A percentile compares a stretch with the other conserved stretches of the same genome.
Conservation (phyloP, 345 rosid genomes). For the Aquilaria malaccensis region DNA sequence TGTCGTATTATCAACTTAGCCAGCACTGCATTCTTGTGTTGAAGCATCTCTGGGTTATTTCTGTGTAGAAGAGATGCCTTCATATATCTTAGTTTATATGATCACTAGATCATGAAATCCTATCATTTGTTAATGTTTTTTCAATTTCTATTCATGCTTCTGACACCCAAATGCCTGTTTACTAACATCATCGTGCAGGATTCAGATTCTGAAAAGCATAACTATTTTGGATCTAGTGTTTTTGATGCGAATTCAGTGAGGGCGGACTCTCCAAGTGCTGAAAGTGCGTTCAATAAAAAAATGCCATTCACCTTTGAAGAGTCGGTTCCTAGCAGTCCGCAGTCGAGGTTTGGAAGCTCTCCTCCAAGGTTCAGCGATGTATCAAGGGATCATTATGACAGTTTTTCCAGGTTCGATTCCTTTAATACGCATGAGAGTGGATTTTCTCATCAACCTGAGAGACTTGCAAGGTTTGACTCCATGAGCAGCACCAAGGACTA, state of each 20-base stretch:
- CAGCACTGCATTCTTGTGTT: too few relatives aligned
- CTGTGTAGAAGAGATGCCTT: too few relatives aligned
- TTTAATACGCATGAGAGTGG: conserved; percentile 62
- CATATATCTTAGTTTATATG: too few relatives aligned
- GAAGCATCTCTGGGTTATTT: too few relatives aligned
- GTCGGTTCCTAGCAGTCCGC: conserved; percentile 83
- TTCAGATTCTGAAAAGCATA: conserved; percentile 28
- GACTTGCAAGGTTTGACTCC: conserved; percentile 65
- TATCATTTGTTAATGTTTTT: too few relatives aligned
- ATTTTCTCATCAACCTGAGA: conserved; percentile 53
- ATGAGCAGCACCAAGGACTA: conserved; percentile 43
- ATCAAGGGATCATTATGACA: conserved; percentile 57
- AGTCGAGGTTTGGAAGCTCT: conserved; percentile 75
- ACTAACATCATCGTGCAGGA: conserved; percentile 32
- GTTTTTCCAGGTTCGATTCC: conserved; percentile 89
- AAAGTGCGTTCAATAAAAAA: conserved; percentile 41
- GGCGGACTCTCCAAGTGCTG: conserved; percentile 54
- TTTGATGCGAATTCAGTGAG: conserved; percentile 47
- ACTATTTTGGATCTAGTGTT: conserved; percentile 58
- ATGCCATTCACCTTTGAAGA: conserved; percentile 70
- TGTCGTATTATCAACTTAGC: too few relatives aligned
- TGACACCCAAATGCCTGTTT: too few relatives aligned
- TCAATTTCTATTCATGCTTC: too few relatives aligned
- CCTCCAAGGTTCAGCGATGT: conserved; percentile 78
- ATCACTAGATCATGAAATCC: too few relatives aligned